These are phyloP conservation scores for Annulohypoxylon bovei DNA, from an alignment of 495 filamentous ascomycete species.

Conservation along the genomic window DNA sequence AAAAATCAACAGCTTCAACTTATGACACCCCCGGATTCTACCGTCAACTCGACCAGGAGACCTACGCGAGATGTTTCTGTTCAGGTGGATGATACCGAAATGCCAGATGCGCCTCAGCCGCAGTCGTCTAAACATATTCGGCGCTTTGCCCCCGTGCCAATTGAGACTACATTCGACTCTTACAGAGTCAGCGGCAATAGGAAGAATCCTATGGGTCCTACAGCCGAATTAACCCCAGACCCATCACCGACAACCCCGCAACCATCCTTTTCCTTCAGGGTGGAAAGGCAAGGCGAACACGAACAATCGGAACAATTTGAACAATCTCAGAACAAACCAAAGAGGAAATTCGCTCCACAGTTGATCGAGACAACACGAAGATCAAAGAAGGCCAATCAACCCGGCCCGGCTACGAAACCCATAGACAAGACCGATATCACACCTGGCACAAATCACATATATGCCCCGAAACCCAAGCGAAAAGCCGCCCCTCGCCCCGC, in stretches of 20 bases:
- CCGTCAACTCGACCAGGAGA: conserved; percentile 35
- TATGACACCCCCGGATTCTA: conserved; percentile 34
- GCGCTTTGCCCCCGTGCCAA: conserved; percentile 66
- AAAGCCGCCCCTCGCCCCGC: conserved; percentile 39
- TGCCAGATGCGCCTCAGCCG: conserved; percentile 32
- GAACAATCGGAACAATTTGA: conserved; percentile 14
- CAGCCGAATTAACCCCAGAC: conserved; percentile 61
- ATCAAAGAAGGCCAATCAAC: conserved; percentile 62
- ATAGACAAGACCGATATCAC: conserved; percentile 68
- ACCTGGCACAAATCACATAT: conserved; percentile 66
- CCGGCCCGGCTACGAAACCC: conserved; percentile 59
- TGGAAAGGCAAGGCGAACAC: conserved; percentile 25
- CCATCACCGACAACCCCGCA: conserved; percentile 56
- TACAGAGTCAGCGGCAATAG: conserved; percentile 52
- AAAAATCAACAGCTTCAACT: conserved; percentile 23
- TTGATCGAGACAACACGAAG: conserved; percentile 74
- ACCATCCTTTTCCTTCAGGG: conserved; percentile 36
- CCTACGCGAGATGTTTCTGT: conserved; percentile 42
- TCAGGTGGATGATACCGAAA: conserved; percentile 37
- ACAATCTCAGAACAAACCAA: conserved; percentile 40
- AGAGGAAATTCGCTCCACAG: conserved; percentile 68
- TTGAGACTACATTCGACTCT: conserved; percentile 68
- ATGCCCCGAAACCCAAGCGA: conserved; percentile 56
- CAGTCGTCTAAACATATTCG: conserved; percentile 38
- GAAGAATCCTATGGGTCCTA: conserved; percentile 45